Conservation (phyloP, 345 rosid species). For the Odontarrhena argentea region DNA sequence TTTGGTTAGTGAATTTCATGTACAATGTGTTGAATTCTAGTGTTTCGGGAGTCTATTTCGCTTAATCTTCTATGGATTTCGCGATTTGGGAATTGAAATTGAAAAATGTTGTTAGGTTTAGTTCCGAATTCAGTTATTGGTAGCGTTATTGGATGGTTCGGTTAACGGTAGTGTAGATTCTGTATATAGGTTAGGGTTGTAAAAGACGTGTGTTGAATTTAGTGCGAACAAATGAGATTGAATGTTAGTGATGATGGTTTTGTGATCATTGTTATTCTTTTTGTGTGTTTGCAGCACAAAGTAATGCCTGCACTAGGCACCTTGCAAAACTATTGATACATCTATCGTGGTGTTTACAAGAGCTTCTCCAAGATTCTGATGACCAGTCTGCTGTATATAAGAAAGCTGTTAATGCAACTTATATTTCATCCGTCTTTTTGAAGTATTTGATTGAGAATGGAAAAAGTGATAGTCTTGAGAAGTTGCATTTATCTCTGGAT, state of each 20-base stretch:
- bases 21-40: slow-evolving; percentile 1
- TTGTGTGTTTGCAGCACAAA: slow-evolving; percentile 59
- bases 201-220: slow-evolving; percentile 1
- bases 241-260: neutral
- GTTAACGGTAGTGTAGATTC: neutral
- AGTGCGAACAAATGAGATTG: slow-evolving; percentile 3
- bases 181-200: neutral
- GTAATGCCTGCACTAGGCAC: slow-evolving; percentile 77
- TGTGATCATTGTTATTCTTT: neutral
- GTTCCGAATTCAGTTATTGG: neutral
- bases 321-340: slow-evolving; percentile 86
- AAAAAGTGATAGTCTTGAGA: slow-evolving; percentile 50
- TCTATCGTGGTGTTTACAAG: slow-evolving; percentile 79
- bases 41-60: neutral
- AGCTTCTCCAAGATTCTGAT: slow-evolving; percentile 56
- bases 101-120: neutral
- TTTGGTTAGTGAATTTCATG: slow-evolving; percentile 55
- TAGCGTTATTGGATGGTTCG: neutral
- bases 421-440: slow-evolving; percentile 77
- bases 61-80: neutral
- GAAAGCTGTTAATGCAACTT: slow-evolving; percentile 78
- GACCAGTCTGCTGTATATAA: slow-evolving; percentile 45
- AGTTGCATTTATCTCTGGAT: slow-evolving; percentile 64
- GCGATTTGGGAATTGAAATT: neutral
- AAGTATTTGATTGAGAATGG: slow-evolving; percentile 76